Conservation (phyloP, 2,329 filamentous ascomycete species). For the Aspergillus fischeri region DNA sequence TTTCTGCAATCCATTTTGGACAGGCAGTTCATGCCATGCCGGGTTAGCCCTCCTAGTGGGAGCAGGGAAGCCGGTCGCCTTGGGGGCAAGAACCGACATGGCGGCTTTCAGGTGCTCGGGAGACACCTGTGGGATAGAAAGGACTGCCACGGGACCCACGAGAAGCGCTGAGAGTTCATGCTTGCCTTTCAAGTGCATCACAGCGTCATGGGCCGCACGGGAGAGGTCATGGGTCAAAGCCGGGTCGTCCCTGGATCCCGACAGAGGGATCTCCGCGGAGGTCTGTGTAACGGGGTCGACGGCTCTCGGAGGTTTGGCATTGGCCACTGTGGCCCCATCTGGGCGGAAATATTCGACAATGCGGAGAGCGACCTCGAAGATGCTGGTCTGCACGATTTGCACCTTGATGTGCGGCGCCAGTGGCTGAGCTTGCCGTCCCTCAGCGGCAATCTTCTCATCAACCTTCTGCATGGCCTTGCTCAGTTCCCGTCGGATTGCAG, state of each 20-base stretch:
- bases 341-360: conserved; percentile 79
- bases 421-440: conserved; percentile 37
- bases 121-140: conserved; percentile 78
- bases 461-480: conserved; percentile 57
- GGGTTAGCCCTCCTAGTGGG: conserved; percentile 73
- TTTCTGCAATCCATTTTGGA: conserved; percentile 82
- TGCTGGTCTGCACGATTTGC: conserved; percentile 81
- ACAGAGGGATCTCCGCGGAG: conserved; percentile 24
- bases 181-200: conserved; percentile 48
- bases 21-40: conserved; percentile 71
- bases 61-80: conserved; percentile 67
- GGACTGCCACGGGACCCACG: conserved; percentile 72
- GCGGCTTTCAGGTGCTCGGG: conserved; percentile 80
- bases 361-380: conserved; percentile 79
- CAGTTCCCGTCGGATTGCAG: conserved; percentile 67
- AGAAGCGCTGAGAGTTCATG: conserved; percentile 71
- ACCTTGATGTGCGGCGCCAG: conserved; percentile 65
- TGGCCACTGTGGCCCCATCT: conserved; percentile 29
- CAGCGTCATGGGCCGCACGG: conserved; percentile 48
- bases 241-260: conserved; percentile 34
- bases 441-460: conserved; percentile 63
- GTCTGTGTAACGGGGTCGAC: conserved; percentile 29
- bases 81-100: conserved; percentile 71
- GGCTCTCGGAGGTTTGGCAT: conserved; percentile 19
- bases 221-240: conserved; percentile 58